Conservation (phyloP, 2,329 filamentous ascomycete species). For the Arthrinium phaeospermum region DNA sequence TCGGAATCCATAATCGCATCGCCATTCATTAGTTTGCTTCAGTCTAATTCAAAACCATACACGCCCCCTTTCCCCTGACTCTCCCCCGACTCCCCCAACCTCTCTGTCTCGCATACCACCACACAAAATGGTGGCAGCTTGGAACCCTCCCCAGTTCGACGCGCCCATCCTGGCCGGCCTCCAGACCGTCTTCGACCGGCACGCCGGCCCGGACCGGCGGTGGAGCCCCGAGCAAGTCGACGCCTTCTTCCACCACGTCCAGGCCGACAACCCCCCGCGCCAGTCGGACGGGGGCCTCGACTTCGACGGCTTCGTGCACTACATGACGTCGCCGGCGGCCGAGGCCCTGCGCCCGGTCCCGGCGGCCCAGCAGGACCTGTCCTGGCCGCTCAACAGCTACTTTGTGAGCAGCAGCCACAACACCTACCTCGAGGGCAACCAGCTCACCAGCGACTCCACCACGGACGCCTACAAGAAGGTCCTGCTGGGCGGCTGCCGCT, state of each 20-base stretch:
- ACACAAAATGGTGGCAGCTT: not conserved
- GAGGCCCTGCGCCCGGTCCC: constrained; percentile 46
- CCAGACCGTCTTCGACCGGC: not conserved
- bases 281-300: constrained; percentile 40
- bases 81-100: not conserved
- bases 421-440: constrained; percentile 88
- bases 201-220: not conserved
- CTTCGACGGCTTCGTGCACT: constrained; percentile 54
- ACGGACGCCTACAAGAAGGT: constrained; percentile 87
- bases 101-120: not conserved
- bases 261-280: constrained; percentile 34
- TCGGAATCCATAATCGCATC: not conserved
- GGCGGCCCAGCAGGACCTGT: constrained; percentile 55
- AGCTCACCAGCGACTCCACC: constrained; percentile 84
- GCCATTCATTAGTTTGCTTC: not conserved
- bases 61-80: not conserved
- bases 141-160: not conserved
- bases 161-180: not conserved
- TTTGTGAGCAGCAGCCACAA: constrained; percentile 96
- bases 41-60: not conserved
- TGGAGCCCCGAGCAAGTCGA: not conserved
- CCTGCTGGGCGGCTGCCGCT: constrained; percentile 83
- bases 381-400: constrained; percentile 85
- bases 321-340: constrained; percentile 58
- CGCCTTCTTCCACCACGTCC: constrained; percentile 1